Evolutionary conservation across 2,329 filamentous ascomycete genomes (phyloP).

Genomic region (Thielaviopsis cerberus): DNA sequence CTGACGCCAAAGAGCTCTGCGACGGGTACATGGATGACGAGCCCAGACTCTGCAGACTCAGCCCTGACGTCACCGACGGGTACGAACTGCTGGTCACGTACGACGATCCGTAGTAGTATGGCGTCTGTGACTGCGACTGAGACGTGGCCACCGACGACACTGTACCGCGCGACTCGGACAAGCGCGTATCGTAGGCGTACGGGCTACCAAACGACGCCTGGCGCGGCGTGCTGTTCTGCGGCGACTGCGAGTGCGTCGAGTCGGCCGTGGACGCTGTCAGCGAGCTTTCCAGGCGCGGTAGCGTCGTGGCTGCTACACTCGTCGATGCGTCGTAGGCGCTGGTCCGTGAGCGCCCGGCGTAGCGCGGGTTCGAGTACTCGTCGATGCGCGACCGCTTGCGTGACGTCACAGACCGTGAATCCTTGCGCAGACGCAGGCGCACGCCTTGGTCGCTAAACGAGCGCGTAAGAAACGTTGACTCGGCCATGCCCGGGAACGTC

Average conservation of each 20-base stretch:
- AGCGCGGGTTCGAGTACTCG: constrained; percentile 9
- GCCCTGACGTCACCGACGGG: constrained; percentile 5
- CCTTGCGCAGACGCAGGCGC: constrained; percentile 63
- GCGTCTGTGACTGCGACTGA: constrained; percentile 1
- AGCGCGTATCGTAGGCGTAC: constrained; percentile 5
- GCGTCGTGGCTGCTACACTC: background rate
- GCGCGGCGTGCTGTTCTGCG: constrained; percentile 11
- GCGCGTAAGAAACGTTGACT: constrained; percentile 64
- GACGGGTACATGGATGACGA: constrained; percentile 10
- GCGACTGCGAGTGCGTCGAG: constrained; percentile 8
- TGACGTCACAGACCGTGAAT: constrained; percentile 43
- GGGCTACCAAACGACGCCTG: constrained; percentile 7
- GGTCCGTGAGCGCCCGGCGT: constrained; percentile 9
- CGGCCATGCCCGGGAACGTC: constrained; percentile 59
- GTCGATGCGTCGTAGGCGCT: constrained; percentile 7
- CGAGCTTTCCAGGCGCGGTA: constrained; percentile 9
- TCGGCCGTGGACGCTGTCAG: constrained; percentile 1
- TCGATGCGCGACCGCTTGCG: constrained; percentile 23
- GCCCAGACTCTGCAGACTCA: constrained; percentile 5
- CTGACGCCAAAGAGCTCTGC: constrained; percentile 1
- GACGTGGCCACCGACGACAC: constrained; percentile 1
- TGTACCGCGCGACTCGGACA: constrained; percentile 6
- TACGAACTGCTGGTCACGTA: constrained; percentile 9
- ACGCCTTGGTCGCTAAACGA: constrained; percentile 79
- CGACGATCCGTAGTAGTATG: constrained; percentile 8